phyloP scores from a whole-genome alignment of 176 grass and related monocot species.

The Triticum dicoccoides region DNA sequence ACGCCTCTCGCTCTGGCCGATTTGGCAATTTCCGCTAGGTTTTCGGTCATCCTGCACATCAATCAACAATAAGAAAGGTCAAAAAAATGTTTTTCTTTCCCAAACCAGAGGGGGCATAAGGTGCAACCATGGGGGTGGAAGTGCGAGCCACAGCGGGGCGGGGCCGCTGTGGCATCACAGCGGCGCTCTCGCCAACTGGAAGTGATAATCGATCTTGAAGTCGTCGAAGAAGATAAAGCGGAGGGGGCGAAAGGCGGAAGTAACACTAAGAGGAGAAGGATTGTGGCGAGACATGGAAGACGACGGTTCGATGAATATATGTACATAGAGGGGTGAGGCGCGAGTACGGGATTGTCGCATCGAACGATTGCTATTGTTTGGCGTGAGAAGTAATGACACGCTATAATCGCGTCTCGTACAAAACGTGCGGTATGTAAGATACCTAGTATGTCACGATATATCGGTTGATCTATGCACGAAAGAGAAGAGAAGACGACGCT shows the following conservation, averaged over 20 bases:
- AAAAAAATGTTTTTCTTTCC: background rate
- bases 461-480: background rate
- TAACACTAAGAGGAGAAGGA: rapidly evolving
- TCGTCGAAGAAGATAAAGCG: rapidly evolving
- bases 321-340: rapidly evolving
- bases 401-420: rapidly evolving
- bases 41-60: background rate
- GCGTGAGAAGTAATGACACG: background rate
- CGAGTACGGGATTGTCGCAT: background rate
- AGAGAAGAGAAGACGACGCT: background rate
- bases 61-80: background rate
- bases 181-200: rapidly evolving
- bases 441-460: background rate
- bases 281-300: constrained; percentile 15
- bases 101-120: background rate
- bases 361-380: background rate
- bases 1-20: background rate
- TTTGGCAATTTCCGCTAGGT: background rate
- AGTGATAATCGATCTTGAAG: rapidly evolving
- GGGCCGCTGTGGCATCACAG: too few relatives aligned
- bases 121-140: background rate
- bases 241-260: background rate
- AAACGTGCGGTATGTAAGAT: background rate
- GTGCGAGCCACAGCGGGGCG: rapidly evolving
- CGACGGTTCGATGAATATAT: background rate